A percentile compares a stretch with the other conserved stretches of the same genome.
phyloP scores from a whole-genome alignment of 805 yeast genomes.

The Suhomyces faveliae region DNA sequence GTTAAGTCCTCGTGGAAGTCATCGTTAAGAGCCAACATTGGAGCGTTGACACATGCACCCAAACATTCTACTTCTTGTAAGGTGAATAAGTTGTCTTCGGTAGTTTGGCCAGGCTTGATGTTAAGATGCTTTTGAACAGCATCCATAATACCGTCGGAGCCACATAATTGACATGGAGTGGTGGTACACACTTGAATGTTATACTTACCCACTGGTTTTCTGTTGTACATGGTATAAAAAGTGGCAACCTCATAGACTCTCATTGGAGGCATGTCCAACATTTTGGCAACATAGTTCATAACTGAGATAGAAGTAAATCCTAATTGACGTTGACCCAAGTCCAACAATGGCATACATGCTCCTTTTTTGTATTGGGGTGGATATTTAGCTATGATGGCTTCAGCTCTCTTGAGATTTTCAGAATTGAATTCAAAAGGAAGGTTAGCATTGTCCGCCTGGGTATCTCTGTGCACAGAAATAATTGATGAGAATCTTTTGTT shows the following conservation, averaged over 20 bases:
- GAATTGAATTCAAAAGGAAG: conserved; percentile 70
- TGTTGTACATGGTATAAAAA: conserved; percentile 87
- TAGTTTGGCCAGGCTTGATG: conserved; percentile 75
- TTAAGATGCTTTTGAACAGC: conserved; percentile 61
- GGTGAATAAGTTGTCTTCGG: conserved; percentile 72
- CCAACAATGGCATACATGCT: conserved; percentile 84
- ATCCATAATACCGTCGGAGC: conserved; percentile 74
- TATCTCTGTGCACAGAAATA: conserved; percentile 70
- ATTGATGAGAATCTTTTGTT: conserved; percentile 37
- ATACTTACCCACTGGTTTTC: conserved; percentile 82
- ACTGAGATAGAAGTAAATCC: conserved; percentile 85
- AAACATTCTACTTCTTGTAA: conserved; percentile 87
- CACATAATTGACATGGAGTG: conserved; percentile 85
- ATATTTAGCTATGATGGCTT: conserved; percentile 71
- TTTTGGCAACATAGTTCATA: conserved; percentile 85
- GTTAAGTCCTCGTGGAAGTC: conserved; percentile 82
- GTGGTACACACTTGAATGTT: conserved; percentile 86
- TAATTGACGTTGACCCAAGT: conserved; percentile 81
- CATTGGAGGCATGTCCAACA: conserved; percentile 90
- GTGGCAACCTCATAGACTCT: conserved; percentile 92
- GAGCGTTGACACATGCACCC: conserved; percentile 91
- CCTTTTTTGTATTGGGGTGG: conserved; percentile 86
- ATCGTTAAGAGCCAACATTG: conserved; percentile 83
- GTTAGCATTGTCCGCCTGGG: conserved; percentile 61
- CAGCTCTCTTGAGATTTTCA: conserved; percentile 67